Evolutionary conservation across 2,329 filamentous ascomycete species (phyloP), one percentile per base, ranked within the genome.

Genomic region (Penicillium janthinellum): DNA sequence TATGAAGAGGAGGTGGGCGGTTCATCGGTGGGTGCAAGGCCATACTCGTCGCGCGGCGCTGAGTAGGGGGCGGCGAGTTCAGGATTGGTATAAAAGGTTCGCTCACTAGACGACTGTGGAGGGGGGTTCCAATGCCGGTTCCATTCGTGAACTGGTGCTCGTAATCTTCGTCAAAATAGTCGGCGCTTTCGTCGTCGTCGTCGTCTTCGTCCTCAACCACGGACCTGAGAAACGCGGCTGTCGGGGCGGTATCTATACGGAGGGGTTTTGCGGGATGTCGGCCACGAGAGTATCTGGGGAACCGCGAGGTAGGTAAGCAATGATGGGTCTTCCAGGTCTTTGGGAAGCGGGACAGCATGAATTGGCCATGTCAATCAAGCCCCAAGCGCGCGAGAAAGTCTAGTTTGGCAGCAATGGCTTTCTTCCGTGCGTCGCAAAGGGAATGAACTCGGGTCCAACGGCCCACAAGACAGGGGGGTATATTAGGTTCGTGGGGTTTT

Each of bases 41-140:
- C 79, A 81, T 82, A 41, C 74, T 77, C 58, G 71, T 69, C 49
- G 76, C 68, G 50, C 76, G 73, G 64, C 72, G 71, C 57, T 71
- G 68, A 56, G 71, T 63, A 90, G 60, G 86, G 82, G 70, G 88
- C 84, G 56, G 91, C 89, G 67, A 97, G 88, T 38, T 90, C 90
- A 60, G 89, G 89, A 67, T 88, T 83, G 53, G 86, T 79, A 79
- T 75, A 61, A 78, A 73, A 25, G 78, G 76, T 68, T 79, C 77
- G 68, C 76, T 79, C 61, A 75, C 72, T 60, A 79, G 73, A 70
- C 77, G 76, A 60, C 67, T 74, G 63, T 78, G 76, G 51, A 76
- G 60, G 14, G 71, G 70, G 45, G 68, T 74, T 58, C 66, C 73
- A 49, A 66, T 31, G 25, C 50, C 50, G 50, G 20, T 72, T 64